phyloP scores from a whole-genome alignment of 768 basidiomycete genomes.

The Gautieria morchelliformis region DNA sequence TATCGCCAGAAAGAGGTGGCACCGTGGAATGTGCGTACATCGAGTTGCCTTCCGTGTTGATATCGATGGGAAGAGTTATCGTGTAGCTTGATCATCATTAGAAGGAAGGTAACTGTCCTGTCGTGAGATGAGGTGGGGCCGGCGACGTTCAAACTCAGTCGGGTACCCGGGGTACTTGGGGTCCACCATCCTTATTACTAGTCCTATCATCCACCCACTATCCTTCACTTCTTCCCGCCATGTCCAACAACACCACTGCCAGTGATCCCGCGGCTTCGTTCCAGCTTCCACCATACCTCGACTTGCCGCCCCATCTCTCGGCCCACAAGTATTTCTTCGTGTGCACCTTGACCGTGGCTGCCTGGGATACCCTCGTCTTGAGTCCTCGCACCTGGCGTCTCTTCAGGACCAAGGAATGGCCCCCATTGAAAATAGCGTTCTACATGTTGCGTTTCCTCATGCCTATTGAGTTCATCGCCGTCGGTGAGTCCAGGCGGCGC shows the following conservation, averaged over 20 bases:
- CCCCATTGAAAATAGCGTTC: constrained; percentile 65
- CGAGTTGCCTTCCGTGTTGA: too few species aligned
- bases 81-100: too few species aligned
- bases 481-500: constrained; percentile 40
- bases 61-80: too few species aligned
- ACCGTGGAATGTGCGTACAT: too few species aligned
- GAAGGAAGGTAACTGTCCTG: too few species aligned
- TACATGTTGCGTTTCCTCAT: constrained; percentile 68
- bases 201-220: neutral
- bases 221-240: neutral
- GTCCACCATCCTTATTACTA: too few species aligned
- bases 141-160: too few species aligned
- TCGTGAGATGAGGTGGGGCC: too few species aligned
- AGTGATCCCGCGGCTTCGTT: neutral
- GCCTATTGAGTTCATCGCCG: constrained; percentile 68
- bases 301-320: constrained; percentile 66
- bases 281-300: constrained; percentile 52
- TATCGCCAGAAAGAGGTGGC: too few species aligned
- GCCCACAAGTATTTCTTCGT: constrained; percentile 89
- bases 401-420: constrained; percentile 55
- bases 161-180: too few species aligned
- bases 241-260: neutral
- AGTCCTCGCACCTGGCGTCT: constrained; percentile 73
- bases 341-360: constrained; percentile 81
- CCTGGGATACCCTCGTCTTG: constrained; percentile 83